Evolutionary conservation across 139 green algal species (phyloP), one percentile per base, ranked within the genome.

Genomic region (Deuterostichococcus epilithicus): DNA sequence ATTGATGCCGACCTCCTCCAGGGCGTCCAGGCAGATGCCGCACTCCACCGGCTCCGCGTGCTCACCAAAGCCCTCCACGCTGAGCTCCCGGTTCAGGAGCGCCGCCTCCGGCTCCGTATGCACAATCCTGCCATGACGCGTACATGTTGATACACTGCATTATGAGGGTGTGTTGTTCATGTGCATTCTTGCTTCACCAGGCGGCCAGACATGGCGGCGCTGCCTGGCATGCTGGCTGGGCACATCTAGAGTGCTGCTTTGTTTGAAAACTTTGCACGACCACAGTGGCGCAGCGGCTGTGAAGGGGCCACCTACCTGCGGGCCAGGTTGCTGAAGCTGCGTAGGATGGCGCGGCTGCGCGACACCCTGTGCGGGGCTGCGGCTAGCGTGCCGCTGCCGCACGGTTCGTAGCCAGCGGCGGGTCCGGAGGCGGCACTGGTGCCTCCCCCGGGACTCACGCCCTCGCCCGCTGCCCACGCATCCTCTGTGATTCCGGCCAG

Each of bases 11-110:
- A 90, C 68, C 35, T 59, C 68, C 37, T 83, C 82, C 59, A 10
- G 33, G 0, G 66, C 45, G n/a, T 90, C 86, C 59, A 90, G 69
- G 79, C 86, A 90, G 47, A 90, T 84, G 67, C 84, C 84, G 67
- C 86, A 90, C 74, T 89, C 86, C 33, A 68, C 38, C 13, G 84
- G 82, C 38, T 73, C 78, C 0, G 28, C 47, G 5, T 38, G 44
- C 37, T 78, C 78, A 5, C 79, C 73, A 70, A 82, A 82, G 38
- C 78, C 78, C 25, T 20, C 32, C 23, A 82, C 73, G 75, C 42
- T 72, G 65, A 66, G 3, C 52, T 63, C 3, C 52, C 20, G 10
- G 52, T 20, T 28, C n/a, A n/a, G n/a, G n/a, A n/a, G n/a, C n/a
- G n/a, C n/a, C 3, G 52, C 52, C 3, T 3, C 52, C 13, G 13